Evolutionary conservation across 257 asterid species (phyloP), one percentile per base, ranked within the genome.

Genomic region (Solanum acaule): DNA sequence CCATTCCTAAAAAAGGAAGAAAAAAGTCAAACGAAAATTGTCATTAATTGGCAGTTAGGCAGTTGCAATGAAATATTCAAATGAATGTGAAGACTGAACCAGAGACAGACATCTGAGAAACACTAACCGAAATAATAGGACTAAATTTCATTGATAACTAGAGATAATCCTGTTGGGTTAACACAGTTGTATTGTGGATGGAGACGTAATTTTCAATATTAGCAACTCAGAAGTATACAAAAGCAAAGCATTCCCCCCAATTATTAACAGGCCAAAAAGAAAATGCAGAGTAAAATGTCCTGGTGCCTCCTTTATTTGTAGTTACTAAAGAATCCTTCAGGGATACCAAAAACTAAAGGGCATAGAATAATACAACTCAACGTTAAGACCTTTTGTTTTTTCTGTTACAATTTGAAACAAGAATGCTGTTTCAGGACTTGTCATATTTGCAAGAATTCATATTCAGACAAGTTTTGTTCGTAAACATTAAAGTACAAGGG

Each of bases 1-100:
- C 98, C 98, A n/a, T 94, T 92, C 98, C 99, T 96, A 89, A 87
- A 77, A 88, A 37, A 86, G 85, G 46, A 85, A 27, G 29, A 49
- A 42, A 33, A 38, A 83, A 87, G 16, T 1, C 4, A 70, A 75
- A 35, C 29, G 33, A 61, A 56, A 18, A 59, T 15, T 23, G 77
- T 59, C 23, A 9, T 37, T 63, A 37, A 49, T 81, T 81, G 29
- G 70, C 65, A 56, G 81, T 68, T 20, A 2, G 27, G 31, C 76
- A 85, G 33, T 46, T 81, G 86, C 68, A 29, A 29, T 18, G 86
- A 49, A 46, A 49, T 52, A 29, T 29, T 29, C 10, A 25, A 81
- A 46, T 29, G 18, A 49, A 79, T 16, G 20, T 44, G 56, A 81
- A 81, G 42, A 81, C 86, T 81, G 70, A 81, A 29, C 40, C 5